Percentiles rank a stretch among this genome's conserved stretches.
phyloP scores from a whole-genome alignment of 2,329 filamentous ascomycete genomes.

The Hymenoscyphus scutula region DNA sequence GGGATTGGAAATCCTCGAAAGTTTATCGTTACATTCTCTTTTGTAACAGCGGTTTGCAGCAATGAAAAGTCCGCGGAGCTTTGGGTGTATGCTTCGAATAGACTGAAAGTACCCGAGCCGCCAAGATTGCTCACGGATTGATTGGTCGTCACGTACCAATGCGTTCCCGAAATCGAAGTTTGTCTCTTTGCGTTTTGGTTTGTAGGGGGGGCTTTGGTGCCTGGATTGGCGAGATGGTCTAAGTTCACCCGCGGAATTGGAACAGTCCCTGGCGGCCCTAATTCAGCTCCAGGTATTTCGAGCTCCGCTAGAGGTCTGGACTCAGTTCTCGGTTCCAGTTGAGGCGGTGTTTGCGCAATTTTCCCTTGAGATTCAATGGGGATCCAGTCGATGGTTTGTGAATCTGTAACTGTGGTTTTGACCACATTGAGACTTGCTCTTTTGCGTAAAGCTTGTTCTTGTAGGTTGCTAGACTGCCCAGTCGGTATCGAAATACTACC shows the following conservation, averaged over 20 bases:
- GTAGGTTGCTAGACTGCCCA: constrained; percentile 5
- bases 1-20: neutral
- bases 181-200: constrained; percentile 9
- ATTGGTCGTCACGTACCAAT: constrained; percentile 19
- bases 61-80: constrained; percentile 20
- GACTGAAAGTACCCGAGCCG: constrained; percentile 17
- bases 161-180: constrained; percentile 6
- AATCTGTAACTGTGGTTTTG: constrained; percentile 18
- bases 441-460: constrained; percentile 7
- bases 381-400: constrained; percentile 21
- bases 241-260: constrained; percentile 15
- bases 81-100: constrained; percentile 17
- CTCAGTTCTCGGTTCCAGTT: constrained; percentile 1
- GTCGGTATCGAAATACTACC: neutral
- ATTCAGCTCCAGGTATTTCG: constrained; percentile 9
- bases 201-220: neutral
- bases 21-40: neutral
- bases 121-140: constrained; percentile 15
- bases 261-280: constrained; percentile 20
- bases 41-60: constrained; percentile 19
- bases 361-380: constrained; percentile 17
- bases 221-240: neutral
- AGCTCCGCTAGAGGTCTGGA: constrained; percentile 13
- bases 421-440: constrained; percentile 12
- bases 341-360: constrained; percentile 17